Conservation (phyloP, 2,329 filamentous ascomycete genomes). For the Xylariaceae sp. region DNA sequence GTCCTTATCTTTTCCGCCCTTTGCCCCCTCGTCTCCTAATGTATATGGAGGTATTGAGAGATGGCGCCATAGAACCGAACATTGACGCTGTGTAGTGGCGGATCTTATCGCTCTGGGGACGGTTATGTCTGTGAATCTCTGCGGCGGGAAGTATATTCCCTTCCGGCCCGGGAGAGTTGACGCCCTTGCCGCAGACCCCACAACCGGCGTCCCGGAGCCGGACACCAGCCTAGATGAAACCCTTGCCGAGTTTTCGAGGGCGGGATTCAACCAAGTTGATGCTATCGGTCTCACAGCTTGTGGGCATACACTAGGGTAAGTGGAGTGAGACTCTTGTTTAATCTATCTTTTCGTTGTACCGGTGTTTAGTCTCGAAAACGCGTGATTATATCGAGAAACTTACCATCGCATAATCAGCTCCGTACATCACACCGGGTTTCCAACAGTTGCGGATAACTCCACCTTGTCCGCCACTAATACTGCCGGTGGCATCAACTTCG, state of each 20-base stretch:
- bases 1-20: too few relatives aligned
- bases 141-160: constrained; percentile 25
- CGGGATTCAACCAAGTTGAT: constrained; percentile 26
- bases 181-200: constrained; percentile 24
- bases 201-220: constrained; percentile 27
- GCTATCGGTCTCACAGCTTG: constrained; percentile 27
- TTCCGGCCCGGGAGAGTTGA: constrained; percentile 27
- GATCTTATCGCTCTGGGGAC: constrained; percentile 28
- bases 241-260: constrained; percentile 21
- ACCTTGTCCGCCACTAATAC: constrained; percentile 22
- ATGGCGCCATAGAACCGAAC: too few relatives aligned
- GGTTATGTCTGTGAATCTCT: constrained; percentile 29
- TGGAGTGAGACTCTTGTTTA: too few relatives aligned
- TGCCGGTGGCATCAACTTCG: constrained; percentile 25
- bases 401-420: neutral
- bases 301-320: constrained; percentile 28
- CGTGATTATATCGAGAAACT: too few relatives aligned
- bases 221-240: constrained; percentile 24
- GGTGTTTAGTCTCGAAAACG: too few relatives aligned
- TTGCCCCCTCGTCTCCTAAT: too few relatives aligned
- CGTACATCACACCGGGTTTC: constrained; percentile 25
- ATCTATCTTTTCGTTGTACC: too few relatives aligned
- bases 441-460: constrained; percentile 19
- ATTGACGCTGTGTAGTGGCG: constrained; percentile 24
- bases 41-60: too few relatives aligned